Evolutionary conservation across 163 green algal genomes (phyloP).

Genomic region (Chlorella variabilis): DNA sequence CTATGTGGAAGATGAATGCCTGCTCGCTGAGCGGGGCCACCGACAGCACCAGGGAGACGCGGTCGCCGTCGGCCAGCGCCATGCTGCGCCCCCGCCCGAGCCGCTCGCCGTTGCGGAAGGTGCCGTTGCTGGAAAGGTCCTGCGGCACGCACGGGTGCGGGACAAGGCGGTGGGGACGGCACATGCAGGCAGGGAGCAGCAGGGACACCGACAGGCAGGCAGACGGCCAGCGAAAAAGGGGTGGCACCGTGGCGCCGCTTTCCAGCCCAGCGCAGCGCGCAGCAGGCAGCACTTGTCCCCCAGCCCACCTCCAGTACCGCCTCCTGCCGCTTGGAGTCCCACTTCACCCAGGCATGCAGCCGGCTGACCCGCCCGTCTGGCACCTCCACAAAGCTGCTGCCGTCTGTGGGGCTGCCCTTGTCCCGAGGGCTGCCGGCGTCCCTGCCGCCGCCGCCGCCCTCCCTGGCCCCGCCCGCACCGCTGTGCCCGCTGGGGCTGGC

Average conservation of each 20-base stretch:
- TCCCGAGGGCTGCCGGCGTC: background rate
- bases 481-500: background rate
- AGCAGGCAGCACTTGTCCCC: background rate
- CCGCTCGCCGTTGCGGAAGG: conserved; percentile 60
- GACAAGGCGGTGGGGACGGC: too few species aligned
- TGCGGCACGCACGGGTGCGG: too few species aligned
- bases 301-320: conserved; percentile 31
- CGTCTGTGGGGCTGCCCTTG: background rate
- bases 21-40: conserved; percentile 70
- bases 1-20: conserved; percentile 54
- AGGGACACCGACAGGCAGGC: background rate
- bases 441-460: background rate
- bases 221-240: background rate
- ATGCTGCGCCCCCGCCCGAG: conserved; percentile 35
- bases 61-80: conserved; percentile 53
- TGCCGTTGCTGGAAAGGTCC: conserved; percentile 70
- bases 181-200: too few species aligned
- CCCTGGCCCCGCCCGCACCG: too few species aligned
- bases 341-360: conserved; percentile 63
- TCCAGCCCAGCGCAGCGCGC: too few species aligned
- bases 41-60: conserved; percentile 63
- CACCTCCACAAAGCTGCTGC: conserved; percentile 66
- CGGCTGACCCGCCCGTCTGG: conserved; percentile 64
- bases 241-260: too few species aligned
- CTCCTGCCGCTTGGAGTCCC: background rate